phyloP scores from a whole-genome alignment of 768 basidiomycete genomes.

The Neoboletus brunneissimus region DNA sequence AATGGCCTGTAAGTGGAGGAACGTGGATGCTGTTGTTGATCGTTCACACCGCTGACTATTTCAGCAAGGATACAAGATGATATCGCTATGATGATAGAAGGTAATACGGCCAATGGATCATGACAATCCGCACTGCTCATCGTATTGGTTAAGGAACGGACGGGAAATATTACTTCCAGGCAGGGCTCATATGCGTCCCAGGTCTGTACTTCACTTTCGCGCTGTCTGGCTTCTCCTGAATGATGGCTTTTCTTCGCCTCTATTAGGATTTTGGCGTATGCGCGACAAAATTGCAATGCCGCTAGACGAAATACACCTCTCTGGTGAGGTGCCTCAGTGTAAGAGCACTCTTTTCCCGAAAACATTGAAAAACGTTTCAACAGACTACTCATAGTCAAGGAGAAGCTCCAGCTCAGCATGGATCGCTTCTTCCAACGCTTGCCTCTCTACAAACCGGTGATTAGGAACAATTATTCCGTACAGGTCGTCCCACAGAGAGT shows the following conservation, averaged over 20 bases:
- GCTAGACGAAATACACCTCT: slow-evolving; percentile 65
- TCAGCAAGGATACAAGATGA: slow-evolving; percentile 51
- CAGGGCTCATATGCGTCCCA: slow-evolving; percentile 65
- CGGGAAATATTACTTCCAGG: slow-evolving; percentile 74
- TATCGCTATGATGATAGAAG: slow-evolving; percentile 61
- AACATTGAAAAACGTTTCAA: not conserved
- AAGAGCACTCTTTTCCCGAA: slow-evolving; percentile 22
- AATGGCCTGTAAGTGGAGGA: slow-evolving; percentile 54
- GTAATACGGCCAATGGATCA: slow-evolving; percentile 20
- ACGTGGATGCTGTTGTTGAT: not conserved
- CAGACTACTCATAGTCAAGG: slow-evolving; percentile 44
- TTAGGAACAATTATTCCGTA: slow-evolving; percentile 66
- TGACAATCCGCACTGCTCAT: slow-evolving; percentile 1
- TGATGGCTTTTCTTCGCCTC: not conserved
- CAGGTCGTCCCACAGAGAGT: slow-evolving; percentile 34
- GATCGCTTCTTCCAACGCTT: slow-evolving; percentile 70
- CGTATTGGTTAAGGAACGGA: slow-evolving; percentile 47
- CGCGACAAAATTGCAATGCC: slow-evolving; percentile 73
- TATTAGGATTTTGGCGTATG: slow-evolving; percentile 73
- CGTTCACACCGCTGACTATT: not conserved
- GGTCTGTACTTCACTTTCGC: slow-evolving; percentile 39
- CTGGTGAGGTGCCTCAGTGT: slow-evolving; percentile 73
- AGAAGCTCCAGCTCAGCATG: slow-evolving; percentile 62
- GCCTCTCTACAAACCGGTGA: slow-evolving; percentile 65
- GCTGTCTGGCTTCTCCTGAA: not conserved